Conservation (phyloP, 108 stramenopile species). For the Nannochloropsis oceanica region DNA sequence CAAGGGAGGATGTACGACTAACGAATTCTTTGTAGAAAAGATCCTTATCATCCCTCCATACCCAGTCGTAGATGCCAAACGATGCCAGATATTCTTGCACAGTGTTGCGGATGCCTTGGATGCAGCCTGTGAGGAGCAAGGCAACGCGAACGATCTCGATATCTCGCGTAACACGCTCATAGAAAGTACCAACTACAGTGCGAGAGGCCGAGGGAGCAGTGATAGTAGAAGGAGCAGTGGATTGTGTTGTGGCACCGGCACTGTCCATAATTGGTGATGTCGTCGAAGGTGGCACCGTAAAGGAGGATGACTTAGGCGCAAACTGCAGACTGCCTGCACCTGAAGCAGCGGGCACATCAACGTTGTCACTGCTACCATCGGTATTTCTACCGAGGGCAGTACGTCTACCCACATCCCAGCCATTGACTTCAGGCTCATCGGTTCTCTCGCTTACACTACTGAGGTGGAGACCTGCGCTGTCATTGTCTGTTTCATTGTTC, state of each 20-base stretch:
- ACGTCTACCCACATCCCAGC: not conserved
- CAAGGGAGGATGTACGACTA: conserved; percentile 50
- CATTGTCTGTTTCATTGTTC: too few relatives aligned
- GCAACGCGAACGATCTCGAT: conserved; percentile 72
- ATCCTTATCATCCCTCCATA: conserved; percentile 73
- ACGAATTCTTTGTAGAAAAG: conserved; percentile 54
- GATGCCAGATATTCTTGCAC: conserved; percentile 62
- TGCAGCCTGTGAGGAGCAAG: conserved; percentile 66
- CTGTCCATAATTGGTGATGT: too few relatives aligned
- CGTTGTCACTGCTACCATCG: not conserved
- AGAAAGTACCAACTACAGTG: conserved; percentile 44
- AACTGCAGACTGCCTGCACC: not conserved
- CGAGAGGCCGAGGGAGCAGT: not conserved
- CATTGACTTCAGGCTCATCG: not conserved
- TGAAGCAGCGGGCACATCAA: not conserved
- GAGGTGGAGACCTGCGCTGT: not conserved
- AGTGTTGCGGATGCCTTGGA: conserved; percentile 61
- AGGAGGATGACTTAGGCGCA: too few relatives aligned
- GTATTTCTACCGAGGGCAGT: not conserved
- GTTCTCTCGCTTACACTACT: not conserved
- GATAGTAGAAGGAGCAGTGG: not conserved
- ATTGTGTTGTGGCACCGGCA: not conserved
- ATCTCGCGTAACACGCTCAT: conserved; percentile 70
- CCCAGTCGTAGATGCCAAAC: conserved; percentile 57
- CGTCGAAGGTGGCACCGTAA: too few relatives aligned